Conservation (phyloP, 495 filamentous ascomycete species). For the Astrothelium macrocarpum region DNA sequence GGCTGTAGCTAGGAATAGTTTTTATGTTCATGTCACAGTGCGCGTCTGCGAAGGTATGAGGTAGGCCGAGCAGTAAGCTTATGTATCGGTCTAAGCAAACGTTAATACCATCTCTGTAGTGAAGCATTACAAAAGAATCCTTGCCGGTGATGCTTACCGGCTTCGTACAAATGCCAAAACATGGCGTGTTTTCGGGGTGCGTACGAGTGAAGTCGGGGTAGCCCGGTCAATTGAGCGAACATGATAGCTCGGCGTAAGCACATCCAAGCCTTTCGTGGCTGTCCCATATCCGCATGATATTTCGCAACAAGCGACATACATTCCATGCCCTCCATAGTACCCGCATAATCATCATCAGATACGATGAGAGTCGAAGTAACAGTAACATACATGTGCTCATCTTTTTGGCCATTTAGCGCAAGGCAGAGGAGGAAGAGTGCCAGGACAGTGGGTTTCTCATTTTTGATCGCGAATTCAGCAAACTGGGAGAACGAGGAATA, state of each 20-base stretch:
- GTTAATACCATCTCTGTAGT: neutral
- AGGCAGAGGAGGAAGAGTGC: neutral
- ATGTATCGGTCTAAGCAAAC: conserved; percentile 13
- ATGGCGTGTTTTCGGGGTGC: neutral
- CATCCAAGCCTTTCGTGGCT: conserved; percentile 44
- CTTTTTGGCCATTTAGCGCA: neutral
- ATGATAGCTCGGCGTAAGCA: conserved; percentile 38
- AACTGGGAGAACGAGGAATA: neutral
- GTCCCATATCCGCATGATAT: conserved; percentile 41
- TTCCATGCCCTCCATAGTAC: conserved; percentile 43
- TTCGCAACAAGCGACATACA: conserved; percentile 40
- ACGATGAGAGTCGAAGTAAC: neutral
- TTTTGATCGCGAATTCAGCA: neutral
- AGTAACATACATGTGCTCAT: neutral
- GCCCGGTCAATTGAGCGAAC: conserved; percentile 38
- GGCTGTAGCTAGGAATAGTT: conserved; percentile 16
- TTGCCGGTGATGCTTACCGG: neutral
- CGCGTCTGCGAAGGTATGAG: conserved; percentile 36
- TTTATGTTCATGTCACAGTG: conserved; percentile 26
- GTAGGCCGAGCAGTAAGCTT: conserved; percentile 43
- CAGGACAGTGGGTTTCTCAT: neutral
- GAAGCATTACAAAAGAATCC: neutral
- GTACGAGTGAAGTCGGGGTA: conserved; percentile 15
- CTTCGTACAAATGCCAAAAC: neutral
- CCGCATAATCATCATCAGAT: conserved; percentile 40